Evolutionary conservation across 2,329 filamentous ascomycete species (phyloP).

Genomic region (Trichoderma afroharzianum): DNA sequence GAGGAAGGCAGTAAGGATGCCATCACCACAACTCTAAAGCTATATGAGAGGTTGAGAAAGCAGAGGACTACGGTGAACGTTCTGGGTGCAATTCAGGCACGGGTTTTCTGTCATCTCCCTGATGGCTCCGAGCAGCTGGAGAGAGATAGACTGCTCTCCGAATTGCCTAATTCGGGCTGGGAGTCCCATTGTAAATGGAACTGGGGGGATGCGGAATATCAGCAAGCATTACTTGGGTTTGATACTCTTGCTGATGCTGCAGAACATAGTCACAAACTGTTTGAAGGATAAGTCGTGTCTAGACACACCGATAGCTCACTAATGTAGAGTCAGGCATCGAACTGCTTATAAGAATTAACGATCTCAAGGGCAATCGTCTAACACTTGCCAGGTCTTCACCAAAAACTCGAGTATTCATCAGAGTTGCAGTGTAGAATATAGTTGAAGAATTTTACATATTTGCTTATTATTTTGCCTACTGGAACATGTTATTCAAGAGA

Average conservation of each 20-base stretch:
- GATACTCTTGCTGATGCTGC: not conserved
- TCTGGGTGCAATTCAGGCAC: not conserved
- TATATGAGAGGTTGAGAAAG: not conserved
- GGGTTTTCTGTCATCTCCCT: not conserved
- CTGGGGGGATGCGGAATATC: not conserved
- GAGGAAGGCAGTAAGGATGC: not conserved
- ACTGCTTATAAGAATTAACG: not conserved
- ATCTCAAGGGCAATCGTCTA: not conserved
- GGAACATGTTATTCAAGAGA: not conserved
- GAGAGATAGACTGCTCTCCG: not conserved
- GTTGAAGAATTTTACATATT: not conserved
- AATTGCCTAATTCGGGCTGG: not conserved
- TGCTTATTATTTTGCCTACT: not conserved
- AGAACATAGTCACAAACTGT: not conserved
- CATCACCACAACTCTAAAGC: not conserved
- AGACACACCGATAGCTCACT: too few species aligned
- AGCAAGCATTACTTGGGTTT: not conserved
- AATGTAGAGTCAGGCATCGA: too few species aligned
- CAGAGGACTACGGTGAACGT: not conserved
- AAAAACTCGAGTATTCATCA: not conserved
- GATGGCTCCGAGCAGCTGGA: not conserved
- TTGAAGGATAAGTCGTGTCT: too few species aligned
- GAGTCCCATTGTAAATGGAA: not conserved
- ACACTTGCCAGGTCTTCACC: not conserved
- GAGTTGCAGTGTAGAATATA: not conserved